phyloP scores from a whole-genome alignment of 108 stramenopile genomes.

The Parietichytrium sp. region DNA sequence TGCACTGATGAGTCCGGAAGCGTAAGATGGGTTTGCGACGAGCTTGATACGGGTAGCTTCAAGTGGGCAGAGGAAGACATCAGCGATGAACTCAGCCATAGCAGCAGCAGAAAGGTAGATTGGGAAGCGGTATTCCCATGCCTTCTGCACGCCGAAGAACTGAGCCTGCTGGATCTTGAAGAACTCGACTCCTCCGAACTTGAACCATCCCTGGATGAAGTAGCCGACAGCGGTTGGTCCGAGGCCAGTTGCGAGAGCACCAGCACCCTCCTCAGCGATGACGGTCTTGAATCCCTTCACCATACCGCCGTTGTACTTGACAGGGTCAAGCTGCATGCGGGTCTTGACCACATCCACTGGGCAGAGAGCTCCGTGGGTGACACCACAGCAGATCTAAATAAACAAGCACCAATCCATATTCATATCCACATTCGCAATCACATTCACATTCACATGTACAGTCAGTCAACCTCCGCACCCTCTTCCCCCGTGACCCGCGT shows the following conservation, averaged over 20 bases:
- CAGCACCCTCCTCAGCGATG: conserved; percentile 72
- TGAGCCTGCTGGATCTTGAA: conserved; percentile 89
- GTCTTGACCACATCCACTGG: conserved; percentile 97
- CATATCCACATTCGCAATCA: too few relatives aligned
- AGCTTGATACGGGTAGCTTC: conserved; percentile 96
- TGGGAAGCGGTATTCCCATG: conserved; percentile 85
- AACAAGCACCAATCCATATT: too few relatives aligned
- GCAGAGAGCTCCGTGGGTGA: conserved; percentile 90
- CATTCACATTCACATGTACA: not conserved
- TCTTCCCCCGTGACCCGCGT: too few relatives aligned
- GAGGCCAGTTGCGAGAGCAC: conserved; percentile 90
- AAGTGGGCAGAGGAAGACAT: conserved; percentile 94
- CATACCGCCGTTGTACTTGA: conserved; percentile 62
- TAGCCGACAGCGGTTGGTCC: conserved; percentile 92
- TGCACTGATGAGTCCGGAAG: conserved; percentile 76
- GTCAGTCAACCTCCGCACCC: not conserved
- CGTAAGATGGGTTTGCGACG: conserved; percentile 88
- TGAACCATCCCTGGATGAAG: conserved; percentile 98
- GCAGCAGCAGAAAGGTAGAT: conserved; percentile 92
- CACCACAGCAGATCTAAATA: conserved; percentile 92
- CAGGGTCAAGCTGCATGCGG: conserved; percentile 89
- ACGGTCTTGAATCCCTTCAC: conserved; percentile 82
- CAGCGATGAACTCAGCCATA: conserved; percentile 89
- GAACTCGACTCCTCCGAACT: conserved; percentile 97
- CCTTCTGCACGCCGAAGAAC: conserved; percentile 80